Evolutionary conservation across 164 flowering plant species (phyloP), one percentile per base, ranked within the genome.

Genomic region (Berberis thunbergii): DNA sequence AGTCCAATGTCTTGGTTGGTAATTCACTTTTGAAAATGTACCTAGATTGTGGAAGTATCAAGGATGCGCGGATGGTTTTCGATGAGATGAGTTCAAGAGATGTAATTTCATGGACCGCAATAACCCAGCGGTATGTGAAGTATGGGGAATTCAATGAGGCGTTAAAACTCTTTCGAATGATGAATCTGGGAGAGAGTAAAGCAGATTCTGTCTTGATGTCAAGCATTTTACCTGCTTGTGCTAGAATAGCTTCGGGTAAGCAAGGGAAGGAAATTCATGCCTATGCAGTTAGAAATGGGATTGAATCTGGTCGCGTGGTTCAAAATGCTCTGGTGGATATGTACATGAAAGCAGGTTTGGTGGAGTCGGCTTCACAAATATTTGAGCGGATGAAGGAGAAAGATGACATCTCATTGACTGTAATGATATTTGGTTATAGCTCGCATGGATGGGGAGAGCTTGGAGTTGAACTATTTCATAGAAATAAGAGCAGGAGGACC

Each of bases 141-240:
- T 77, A 63, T 40, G 92, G 96, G 39, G 83, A 73, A 39, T 82
- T 75, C 70, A 81, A 84, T 61, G 91, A 86, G 69, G 82, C 77
- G 41, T 67, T 89, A 6, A 85, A 85, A 65, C 70, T 86, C 57
- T 80, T 85, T 61, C 66, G 81, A 53, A 48, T 63, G 54, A 89
- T 89, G 96, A 73, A 57, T 52, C 53, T 39, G 7, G 73, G 72
- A 49, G 83, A 85, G n/a, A 50, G 75, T 9, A 82, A 71, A 72
- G 81, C 84, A 1, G 87, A 88, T 68, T 54, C 78, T 0, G 75
- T 73, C 39, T 54, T 84, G 0, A 49, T 86, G 9, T 75, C 83
- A 6, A 77, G 80, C 65, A 54, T 88, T 57, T 83, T 88, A 41
- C 88, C 88, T 48, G 87, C 90, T 70, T 88, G 96, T 71, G 91